These are phyloP conservation scores for grape (Vitis vinifera) DNA, from an alignment of 164 flowering plant genomes.

Conservation along the genomic window DNA sequence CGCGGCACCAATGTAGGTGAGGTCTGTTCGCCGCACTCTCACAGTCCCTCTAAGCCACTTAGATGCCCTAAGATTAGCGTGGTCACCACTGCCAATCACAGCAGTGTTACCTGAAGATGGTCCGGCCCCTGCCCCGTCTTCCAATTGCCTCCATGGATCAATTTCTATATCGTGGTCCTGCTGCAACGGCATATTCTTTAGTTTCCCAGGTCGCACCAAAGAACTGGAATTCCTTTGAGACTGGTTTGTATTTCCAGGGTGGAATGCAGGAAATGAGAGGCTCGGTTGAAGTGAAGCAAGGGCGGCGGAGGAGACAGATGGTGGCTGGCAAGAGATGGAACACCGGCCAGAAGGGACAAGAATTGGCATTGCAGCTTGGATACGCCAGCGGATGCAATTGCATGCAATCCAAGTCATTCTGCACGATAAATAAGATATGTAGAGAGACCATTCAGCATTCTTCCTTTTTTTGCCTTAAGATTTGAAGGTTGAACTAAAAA, in stretches of 20 bases:
- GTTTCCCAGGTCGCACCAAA: conserved; percentile 44
- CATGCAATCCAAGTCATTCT: conserved; percentile 91
- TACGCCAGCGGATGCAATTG: conserved; percentile 84
- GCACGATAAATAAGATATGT: conserved; percentile 4
- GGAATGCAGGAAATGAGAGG: conserved; percentile 13
- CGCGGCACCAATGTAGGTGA: conserved; percentile 81
- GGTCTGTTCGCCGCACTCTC: conserved; percentile 87
- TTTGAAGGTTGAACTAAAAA: no score
- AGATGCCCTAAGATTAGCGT: conserved; percentile 67
- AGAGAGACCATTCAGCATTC: neutral
- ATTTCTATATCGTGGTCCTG: conserved; percentile 65
- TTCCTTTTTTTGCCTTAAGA: no score
- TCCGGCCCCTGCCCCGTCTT: conserved; percentile 86
- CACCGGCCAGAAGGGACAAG: conserved; percentile 45
- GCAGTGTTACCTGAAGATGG: conserved; percentile 49
- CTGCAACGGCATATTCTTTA: conserved; percentile 41
- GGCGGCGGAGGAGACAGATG: conserved; percentile 50
- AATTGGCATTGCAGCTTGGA: conserved; percentile 93
- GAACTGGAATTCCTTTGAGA: conserved; percentile 36
- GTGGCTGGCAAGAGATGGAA: conserved; percentile 68
- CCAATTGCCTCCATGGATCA: conserved; percentile 91
- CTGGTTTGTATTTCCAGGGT: conserved; percentile 21
- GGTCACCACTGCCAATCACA: conserved; percentile 53
- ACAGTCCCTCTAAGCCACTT: conserved; percentile 91
- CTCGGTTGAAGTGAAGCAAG: conserved; percentile 56